A percentile compares a stretch with the other conserved stretches of the same genome.
phyloP scores from a whole-genome alignment of 441 rosid species.

The Pelargonium cotyledonis region DNA sequence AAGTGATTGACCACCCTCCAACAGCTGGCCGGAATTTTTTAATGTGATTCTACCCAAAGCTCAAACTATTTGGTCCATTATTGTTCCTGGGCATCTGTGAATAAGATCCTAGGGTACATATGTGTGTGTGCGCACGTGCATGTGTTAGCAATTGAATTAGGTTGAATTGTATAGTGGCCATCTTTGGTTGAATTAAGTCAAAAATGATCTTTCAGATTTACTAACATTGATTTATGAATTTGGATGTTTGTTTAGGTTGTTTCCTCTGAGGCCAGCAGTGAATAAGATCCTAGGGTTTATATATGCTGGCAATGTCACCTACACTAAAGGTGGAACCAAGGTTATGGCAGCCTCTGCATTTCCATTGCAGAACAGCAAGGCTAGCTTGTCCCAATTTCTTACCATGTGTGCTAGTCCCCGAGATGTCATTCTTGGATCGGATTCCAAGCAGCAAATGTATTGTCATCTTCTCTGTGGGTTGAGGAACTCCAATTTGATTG shows the following conservation, averaged over 20 bases:
- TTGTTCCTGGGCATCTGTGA: too few relatives aligned
- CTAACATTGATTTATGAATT: not conserved
- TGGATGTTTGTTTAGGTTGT: conserved; percentile 24
- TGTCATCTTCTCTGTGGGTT: conserved; percentile 50
- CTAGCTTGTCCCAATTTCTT: conserved; percentile 21
- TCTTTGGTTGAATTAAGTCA: not conserved
- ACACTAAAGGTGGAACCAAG: conserved; percentile 37
- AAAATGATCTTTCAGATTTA: not conserved
- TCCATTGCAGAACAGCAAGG: conserved; percentile 27
- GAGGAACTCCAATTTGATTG: conserved; percentile 28
- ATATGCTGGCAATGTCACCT: conserved; percentile 30
- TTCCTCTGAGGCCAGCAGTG: conserved; percentile 30
- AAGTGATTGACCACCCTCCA: too few relatives aligned
- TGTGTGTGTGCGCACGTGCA: too few relatives aligned
- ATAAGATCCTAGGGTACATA: too few relatives aligned
- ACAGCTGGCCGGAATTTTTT: too few relatives aligned
- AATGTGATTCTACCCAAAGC: too few relatives aligned
- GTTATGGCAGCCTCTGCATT: conserved; percentile 46
- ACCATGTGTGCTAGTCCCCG: conserved; percentile 24
- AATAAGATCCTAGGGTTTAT: conserved; percentile 30
- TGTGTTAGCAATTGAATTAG: not conserved
- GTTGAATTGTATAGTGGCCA: not conserved
- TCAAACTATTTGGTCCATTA: too few relatives aligned
- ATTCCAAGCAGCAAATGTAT: conserved; percentile 35
- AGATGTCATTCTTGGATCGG: conserved; percentile 36